Conservation (phyloP, 2,329 filamentous ascomycete species). For the Ceratocystis cubensis region DNA sequence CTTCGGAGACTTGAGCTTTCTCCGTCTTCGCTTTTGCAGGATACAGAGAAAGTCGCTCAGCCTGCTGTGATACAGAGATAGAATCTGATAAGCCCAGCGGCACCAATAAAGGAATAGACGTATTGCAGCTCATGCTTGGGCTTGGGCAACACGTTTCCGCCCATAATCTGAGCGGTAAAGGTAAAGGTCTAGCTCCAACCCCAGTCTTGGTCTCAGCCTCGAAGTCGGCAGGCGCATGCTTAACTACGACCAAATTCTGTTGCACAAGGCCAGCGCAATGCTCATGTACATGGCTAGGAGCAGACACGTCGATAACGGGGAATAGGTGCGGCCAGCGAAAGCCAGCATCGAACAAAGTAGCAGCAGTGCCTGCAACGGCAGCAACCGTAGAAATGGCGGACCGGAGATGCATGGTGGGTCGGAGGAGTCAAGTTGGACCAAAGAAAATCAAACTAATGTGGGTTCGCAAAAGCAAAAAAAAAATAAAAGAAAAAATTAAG, state of each 20-base stretch:
- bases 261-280: not conserved
- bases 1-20: not conserved
- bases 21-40: not conserved
- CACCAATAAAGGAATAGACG: slow-evolving; percentile 5
- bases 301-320: not conserved
- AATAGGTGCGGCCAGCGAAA: slow-evolving; percentile 5
- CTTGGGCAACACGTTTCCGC: slow-evolving; percentile 11
- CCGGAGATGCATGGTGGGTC: slow-evolving; percentile 12
- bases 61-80: not conserved
- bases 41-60: not conserved
- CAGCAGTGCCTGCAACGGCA: slow-evolving; percentile 14
- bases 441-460: too few relatives aligned
- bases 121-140: slow-evolving; percentile 15
- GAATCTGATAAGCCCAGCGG: not conserved
- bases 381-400: slow-evolving; percentile 16
- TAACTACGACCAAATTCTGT: slow-evolving; percentile 1
- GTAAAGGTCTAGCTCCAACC: not conserved
- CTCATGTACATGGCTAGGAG: not conserved
- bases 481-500: not conserved
- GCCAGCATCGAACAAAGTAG: slow-evolving; percentile 15
- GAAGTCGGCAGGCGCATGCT: not conserved
- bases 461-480: not conserved
- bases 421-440: not conserved
- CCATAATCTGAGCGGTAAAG: not conserved
- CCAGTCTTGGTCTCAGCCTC: not conserved